A percentile compares a stretch with the other conserved stretches of the same genome.
Evolutionary conservation across 495 filamentous ascomycete species (phyloP).

Genomic region (Melanomma pulvis-pyrius): DNA sequence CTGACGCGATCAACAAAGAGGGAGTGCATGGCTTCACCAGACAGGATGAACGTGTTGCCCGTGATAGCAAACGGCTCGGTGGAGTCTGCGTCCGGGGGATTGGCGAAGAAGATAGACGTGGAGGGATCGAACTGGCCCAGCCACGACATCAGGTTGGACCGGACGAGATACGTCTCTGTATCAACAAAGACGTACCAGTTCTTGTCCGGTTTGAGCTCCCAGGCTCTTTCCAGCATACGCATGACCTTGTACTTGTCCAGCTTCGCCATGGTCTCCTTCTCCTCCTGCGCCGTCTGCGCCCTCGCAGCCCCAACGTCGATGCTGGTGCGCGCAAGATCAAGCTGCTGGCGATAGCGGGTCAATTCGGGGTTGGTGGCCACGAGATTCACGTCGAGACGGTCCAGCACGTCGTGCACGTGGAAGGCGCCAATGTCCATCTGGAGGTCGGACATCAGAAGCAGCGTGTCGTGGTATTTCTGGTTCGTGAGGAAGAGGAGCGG

Average conservation of each 20-base stretch:
- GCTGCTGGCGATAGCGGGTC: conserved; percentile 25
- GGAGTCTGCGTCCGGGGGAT: conserved; percentile 1
- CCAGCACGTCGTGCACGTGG: conserved; percentile 34
- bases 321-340: not conserved
- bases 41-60: conserved; percentile 29
- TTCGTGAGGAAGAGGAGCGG: conserved; percentile 18
- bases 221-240: conserved; percentile 31
- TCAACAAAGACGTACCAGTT: conserved; percentile 36
- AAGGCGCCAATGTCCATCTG: conserved; percentile 22
- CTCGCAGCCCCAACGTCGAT: conserved; percentile 1
- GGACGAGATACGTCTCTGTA: conserved; percentile 27
- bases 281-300: conserved; percentile 4
- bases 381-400: conserved; percentile 1
- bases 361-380: conserved; percentile 13
- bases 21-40: conserved; percentile 14
- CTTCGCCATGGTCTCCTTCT: conserved; percentile 3
- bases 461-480: conserved; percentile 6
- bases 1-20: conserved; percentile 14
- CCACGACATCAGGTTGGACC: conserved; percentile 29
- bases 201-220: conserved; percentile 18
- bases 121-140: conserved; percentile 20
- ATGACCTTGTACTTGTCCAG: conserved; percentile 38
- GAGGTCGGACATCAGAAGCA: conserved; percentile 30
- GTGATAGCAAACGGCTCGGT: conserved; percentile 14
- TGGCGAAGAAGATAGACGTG: conserved; percentile 20